Percentiles rank a stretch among this genome's conserved stretches.
These are phyloP conservation scores for Biscutella laevigata DNA, from an alignment of 441 rosid species.

Conservation along the genomic window DNA sequence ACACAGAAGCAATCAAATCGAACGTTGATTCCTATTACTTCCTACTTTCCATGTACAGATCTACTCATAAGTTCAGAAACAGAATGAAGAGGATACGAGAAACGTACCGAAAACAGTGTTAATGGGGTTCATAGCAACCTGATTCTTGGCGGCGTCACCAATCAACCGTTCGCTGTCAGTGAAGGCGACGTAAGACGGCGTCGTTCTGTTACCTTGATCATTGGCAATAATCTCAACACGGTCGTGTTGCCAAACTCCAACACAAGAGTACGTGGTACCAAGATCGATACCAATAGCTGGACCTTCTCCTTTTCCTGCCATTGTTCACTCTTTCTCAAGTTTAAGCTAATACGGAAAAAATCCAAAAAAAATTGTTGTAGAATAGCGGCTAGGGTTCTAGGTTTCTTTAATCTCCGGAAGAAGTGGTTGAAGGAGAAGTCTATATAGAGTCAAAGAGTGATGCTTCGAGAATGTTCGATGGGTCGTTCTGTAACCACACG, in stretches of 20 bases:
- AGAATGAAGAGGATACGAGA: neutral
- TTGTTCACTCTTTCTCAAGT: neutral
- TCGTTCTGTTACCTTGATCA: constrained; percentile 51
- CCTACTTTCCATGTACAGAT: neutral
- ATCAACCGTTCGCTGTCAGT: constrained; percentile 45
- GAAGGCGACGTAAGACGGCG: constrained; percentile 47
- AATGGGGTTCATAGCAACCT: constrained; percentile 51
- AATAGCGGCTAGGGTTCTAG: constrained; percentile 26
- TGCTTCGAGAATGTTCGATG: constrained; percentile 37
- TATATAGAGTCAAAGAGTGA: constrained; percentile 19
- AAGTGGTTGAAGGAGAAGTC: neutral
- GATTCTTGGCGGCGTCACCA: constrained; percentile 57
- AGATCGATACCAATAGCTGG: constrained; percentile 57
- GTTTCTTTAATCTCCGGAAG: neutral
- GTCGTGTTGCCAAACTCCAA: constrained; percentile 54
- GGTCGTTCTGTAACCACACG: constrained; percentile 20
- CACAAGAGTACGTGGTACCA: constrained; percentile 48
- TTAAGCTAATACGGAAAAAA: neutral
- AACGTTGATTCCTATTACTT: neutral
- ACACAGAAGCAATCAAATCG: neutral
- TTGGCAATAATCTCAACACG: constrained; percentile 54
- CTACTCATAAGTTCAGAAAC: no score
- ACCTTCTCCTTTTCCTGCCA: constrained; percentile 57
- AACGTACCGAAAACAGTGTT: constrained; percentile 49
- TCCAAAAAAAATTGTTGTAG: neutral